Conservation (phyloP, 805 yeast species). For the Clavispora santaluciae region DNA sequence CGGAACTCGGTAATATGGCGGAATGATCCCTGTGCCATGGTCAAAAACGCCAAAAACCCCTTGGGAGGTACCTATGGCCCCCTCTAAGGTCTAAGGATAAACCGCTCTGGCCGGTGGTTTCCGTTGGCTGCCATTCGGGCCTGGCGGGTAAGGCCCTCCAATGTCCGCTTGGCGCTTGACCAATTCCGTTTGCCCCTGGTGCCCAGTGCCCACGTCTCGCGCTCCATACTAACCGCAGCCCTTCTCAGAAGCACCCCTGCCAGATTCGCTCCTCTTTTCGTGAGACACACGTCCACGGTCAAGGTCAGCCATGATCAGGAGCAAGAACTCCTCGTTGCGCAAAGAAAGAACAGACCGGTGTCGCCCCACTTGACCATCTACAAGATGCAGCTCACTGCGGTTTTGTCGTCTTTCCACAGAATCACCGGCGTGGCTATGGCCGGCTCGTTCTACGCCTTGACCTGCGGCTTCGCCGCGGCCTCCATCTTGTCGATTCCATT, state of each 20-base stretch:
- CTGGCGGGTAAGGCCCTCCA: no score
- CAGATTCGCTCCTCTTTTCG: slow-evolving; percentile 8
- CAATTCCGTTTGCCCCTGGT: no score
- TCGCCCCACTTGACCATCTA: slow-evolving; percentile 90
- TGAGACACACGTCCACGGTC: slow-evolving; percentile 27
- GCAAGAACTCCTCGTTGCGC: slow-evolving; percentile 65
- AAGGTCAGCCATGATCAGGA: slow-evolving; percentile 58
- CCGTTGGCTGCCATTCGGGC: no score
- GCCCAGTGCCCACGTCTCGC: no score
- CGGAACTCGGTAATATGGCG: no score
- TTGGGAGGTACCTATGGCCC: no score
- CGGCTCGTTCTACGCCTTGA: slow-evolving; percentile 69
- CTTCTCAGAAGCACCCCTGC: slow-evolving; percentile 6
- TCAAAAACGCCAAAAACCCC: no score
- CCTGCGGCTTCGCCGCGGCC: slow-evolving; percentile 69
- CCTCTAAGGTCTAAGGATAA: no score
- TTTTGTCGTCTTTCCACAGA: slow-evolving; percentile 79
- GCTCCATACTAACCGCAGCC: slow-evolving; percentile 5
- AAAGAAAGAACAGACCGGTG: slow-evolving; percentile 81
- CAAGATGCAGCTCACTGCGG: slow-evolving; percentile 85
- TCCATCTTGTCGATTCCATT: slow-evolving; percentile 53
- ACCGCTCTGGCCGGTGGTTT: no score
- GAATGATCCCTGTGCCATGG: no score
- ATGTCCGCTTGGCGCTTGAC: no score
- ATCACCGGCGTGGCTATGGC: slow-evolving; percentile 83